A percentile compares a stretch with the other conserved stretches of the same genome.
phyloP scores from a whole-genome alignment of 1,284 basidiomycete species.

The Apiotrichum mycotoxinovorans region DNA sequence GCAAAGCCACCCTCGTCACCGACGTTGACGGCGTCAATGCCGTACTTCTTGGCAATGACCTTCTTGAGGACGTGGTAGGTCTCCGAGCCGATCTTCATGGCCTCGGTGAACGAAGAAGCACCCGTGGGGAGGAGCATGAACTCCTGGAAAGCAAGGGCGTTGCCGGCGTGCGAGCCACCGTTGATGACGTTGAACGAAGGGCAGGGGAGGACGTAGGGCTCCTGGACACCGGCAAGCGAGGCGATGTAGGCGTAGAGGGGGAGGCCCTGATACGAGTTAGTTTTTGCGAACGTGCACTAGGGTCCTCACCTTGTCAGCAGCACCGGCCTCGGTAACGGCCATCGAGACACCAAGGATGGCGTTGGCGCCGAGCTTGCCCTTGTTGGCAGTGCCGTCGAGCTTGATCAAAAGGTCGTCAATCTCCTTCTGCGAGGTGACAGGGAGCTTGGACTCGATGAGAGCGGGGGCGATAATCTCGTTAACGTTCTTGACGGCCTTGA shows the following conservation, averaged over 20 bases:
- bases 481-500: slow-evolving; percentile 91
- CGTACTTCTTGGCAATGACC: slow-evolving; percentile 99
- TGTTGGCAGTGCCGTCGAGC: slow-evolving; percentile 95
- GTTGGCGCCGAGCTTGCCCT: slow-evolving; percentile 99
- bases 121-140: slow-evolving; percentile 99
- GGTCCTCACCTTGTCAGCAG: slow-evolving; percentile 67
- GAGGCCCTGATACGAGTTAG: slow-evolving; percentile 57
- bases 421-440: slow-evolving; percentile 90
- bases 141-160: slow-evolving; percentile 99
- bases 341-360: slow-evolving; percentile 99
- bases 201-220: slow-evolving; percentile 84
- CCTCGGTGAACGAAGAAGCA: slow-evolving; percentile 85
- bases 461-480: slow-evolving; percentile 87
- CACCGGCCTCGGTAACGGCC: slow-evolving; percentile 89
- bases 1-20: slow-evolving; percentile 99
- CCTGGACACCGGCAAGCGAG: slow-evolving; percentile 86
- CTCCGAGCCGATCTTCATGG: slow-evolving; percentile 98
- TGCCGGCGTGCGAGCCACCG: slow-evolving; percentile 98
- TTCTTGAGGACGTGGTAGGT: slow-evolving; percentile 99
- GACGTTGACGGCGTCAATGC: slow-evolving; percentile 98
- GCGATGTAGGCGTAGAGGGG: slow-evolving; percentile 97
- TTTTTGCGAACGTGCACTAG: slow-evolving; percentile 3
- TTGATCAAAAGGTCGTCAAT: slow-evolving; percentile 99
- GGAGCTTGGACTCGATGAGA: slow-evolving; percentile 79
- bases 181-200: slow-evolving; percentile 99